A percentile compares a stretch with the other conserved stretches of the same genome.
Conservation (phyloP, 1,284 basidiomycete species). For the Leccinum pachyderme region DNA sequence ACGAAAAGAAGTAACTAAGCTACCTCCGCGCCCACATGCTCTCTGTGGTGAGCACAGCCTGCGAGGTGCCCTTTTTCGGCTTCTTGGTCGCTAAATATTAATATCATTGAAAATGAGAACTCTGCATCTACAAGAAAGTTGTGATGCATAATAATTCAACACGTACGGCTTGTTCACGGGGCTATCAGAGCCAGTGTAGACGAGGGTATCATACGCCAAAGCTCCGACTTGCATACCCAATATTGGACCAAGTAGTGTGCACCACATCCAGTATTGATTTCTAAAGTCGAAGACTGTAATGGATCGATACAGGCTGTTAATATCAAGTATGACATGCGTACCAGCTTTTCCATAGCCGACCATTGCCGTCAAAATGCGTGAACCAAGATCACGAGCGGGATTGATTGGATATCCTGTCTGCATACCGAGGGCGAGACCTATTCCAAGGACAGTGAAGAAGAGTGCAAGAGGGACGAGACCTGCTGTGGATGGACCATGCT, state of each 20-base stretch:
- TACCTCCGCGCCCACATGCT: neutral
- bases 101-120: neutral
- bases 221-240: conserved; percentile 53
- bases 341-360: conserved; percentile 55
- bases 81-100: conserved; percentile 13
- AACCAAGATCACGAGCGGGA: conserved; percentile 65
- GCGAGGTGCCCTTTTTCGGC: conserved; percentile 16
- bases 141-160: neutral
- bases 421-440: conserved; percentile 54
- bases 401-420: conserved; percentile 65
- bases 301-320: neutral
- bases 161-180: conserved; percentile 52
- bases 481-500: conserved; percentile 46
- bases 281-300: conserved; percentile 44
- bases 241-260: conserved; percentile 58
- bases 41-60: conserved; percentile 7
- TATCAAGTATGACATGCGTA: conserved; percentile 16
- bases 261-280: conserved; percentile 78
- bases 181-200: conserved; percentile 55
- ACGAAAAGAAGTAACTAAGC: conserved; percentile 32
- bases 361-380: conserved; percentile 57
- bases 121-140: neutral
- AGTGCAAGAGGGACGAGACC: conserved; percentile 55
- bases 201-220: conserved; percentile 50
- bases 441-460: conserved; percentile 55